These are phyloP conservation scores for Adansonia digitata DNA, from an alignment of 345 rosid species.

Conservation along the genomic window DNA sequence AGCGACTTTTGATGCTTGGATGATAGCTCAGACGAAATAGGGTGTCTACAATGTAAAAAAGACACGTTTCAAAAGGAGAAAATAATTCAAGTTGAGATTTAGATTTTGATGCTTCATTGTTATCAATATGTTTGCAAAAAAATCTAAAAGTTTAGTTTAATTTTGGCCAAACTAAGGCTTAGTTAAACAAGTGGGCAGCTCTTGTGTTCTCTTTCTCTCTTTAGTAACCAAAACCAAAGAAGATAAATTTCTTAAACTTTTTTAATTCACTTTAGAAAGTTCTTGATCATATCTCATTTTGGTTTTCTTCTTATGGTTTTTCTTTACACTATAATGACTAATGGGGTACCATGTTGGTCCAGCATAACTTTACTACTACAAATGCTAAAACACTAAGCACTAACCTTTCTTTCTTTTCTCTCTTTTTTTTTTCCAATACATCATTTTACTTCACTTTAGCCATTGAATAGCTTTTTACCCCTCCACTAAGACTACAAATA, in stretches of 20 bases:
- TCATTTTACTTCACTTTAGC: not conserved
- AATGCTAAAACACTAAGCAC: not conserved
- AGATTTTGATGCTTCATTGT: not conserved
- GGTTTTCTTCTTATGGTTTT: not conserved
- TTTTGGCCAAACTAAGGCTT: no score
- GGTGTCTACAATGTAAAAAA: not conserved
- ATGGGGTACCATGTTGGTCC: not conserved
- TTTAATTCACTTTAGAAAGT: not conserved
- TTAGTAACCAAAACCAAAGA: not conserved
- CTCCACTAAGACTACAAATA: not conserved
- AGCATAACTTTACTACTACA: not conserved
- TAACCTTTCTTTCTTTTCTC: not conserved
- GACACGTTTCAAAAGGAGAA: not conserved
- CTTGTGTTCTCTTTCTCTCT: not conserved
- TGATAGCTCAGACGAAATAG: no score
- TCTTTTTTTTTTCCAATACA: not conserved
- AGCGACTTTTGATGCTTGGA: no score
- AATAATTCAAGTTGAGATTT: not conserved
- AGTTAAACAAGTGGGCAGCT: not conserved
- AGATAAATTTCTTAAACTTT: not conserved
- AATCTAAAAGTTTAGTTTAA: not conserved
- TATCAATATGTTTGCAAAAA: not conserved
- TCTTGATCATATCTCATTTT: not conserved
- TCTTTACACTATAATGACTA: not conserved
- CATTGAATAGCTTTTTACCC: not conserved